Evolutionary conservation across 257 asterid genomes (phyloP), one percentile per base, ranked within the genome.

Genomic region (Solanum dulcamara): DNA sequence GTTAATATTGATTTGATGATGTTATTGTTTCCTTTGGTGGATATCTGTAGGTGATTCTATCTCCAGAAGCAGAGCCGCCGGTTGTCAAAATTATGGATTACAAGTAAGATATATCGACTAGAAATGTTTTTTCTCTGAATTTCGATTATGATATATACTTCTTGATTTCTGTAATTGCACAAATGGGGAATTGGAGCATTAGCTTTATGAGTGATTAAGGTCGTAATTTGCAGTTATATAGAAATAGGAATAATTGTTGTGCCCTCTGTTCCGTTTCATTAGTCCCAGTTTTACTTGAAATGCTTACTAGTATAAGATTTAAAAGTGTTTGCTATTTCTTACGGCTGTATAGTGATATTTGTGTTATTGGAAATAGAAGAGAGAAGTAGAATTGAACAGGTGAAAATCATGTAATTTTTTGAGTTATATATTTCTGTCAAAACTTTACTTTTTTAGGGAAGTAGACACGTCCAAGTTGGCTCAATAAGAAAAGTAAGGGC

Each of bases 21-120:
- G 40, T 83, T 32, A 79, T 71, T 30, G 5, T 75, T 88, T 85
- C 83, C 42, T 79, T 83, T 15, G 88, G 79, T 64, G 80, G 80
- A 64, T 77, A 40, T 71, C 83, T 80, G 84, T 88, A 97, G 99
- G 99, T 97, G 88, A 93, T 97, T 88, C 86, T 95, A 89, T 93
- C 99, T 86, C 98, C 98, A 59, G 99, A 95, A 48, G 96, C 99
- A 81, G 98, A 95, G 18, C 99, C 99, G 38, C 99, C 99, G 1
- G 99, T 97, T 84, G 92, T 95, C 85, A 94, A 91, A 86, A 93
- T 97, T 60, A 95, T 97, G 99, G 98, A 97, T 90, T 93, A 93
- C 93, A 91, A 92, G 99, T 97, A 92, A 92, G 98, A 81, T 83
- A 70, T 83, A 22, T 28, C 80, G 42, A 81, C 32, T 10, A 28